Conservation (phyloP, 2,329 filamentous ascomycete genomes). For the Paecilomyces formosus region DNA sequence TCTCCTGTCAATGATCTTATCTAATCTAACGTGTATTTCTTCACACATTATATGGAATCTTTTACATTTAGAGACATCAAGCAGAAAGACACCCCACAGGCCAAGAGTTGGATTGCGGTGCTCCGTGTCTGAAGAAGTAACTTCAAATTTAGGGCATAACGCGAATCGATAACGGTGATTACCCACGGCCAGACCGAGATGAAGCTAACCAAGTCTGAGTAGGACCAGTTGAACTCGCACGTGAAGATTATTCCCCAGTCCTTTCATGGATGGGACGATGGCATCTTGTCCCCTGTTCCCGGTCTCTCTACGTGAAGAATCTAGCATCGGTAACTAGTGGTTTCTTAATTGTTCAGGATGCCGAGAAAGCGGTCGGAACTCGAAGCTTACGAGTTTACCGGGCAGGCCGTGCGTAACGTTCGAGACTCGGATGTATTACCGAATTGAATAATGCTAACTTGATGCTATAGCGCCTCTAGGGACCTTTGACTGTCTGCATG, state of each 20-base stretch:
- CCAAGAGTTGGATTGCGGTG: background rate
- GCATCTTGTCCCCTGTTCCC: background rate
- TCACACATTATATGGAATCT: background rate
- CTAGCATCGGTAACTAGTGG: background rate
- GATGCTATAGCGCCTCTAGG: background rate
- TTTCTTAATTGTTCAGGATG: background rate
- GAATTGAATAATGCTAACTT: background rate
- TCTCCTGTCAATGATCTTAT: background rate
- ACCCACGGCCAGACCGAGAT: too few species aligned
- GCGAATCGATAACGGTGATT: too few species aligned
- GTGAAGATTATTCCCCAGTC: background rate
- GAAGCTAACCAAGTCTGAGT: background rate
- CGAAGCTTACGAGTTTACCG: background rate
- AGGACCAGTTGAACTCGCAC: background rate
- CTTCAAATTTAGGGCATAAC: too few species aligned
- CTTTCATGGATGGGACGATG: background rate
- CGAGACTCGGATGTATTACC: background rate
- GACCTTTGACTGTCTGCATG: too few species aligned
- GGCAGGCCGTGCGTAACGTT: background rate
- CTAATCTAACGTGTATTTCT: background rate
- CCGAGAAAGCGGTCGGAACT: background rate
- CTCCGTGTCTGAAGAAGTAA: background rate
- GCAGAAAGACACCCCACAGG: background rate
- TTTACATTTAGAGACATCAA: too few species aligned
- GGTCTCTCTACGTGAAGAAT: background rate